phyloP scores from a whole-genome alignment of 2,329 filamentous ascomycete genomes.

The Cylindrodendrum hubeiense region DNA sequence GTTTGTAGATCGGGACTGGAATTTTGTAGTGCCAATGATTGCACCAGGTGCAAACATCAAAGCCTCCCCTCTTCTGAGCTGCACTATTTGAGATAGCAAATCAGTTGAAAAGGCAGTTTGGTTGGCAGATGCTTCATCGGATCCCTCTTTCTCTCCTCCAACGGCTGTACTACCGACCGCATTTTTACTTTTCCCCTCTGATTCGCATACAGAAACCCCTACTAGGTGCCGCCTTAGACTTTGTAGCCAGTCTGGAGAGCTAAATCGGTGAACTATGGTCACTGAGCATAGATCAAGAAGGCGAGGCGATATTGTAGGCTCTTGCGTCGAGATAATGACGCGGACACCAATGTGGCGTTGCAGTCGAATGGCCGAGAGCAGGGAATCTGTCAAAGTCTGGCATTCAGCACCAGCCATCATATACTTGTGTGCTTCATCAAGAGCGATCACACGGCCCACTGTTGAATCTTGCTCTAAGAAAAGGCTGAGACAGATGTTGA shows the following conservation, averaged over 20 bases:
- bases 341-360: constrained; percentile 78
- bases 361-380: constrained; percentile 74
- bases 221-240: constrained; percentile 61
- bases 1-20: neutral
- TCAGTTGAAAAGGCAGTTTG: constrained; percentile 30
- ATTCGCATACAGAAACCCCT: constrained; percentile 28
- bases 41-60: constrained; percentile 61
- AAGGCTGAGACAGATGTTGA: constrained; percentile 77
- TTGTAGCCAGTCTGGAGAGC: constrained; percentile 72
- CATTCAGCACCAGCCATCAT: constrained; percentile 69
- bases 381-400: constrained; percentile 68
- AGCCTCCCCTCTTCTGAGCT: constrained; percentile 58
- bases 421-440: constrained; percentile 86
- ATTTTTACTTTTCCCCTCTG: neutral
- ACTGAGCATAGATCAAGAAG: constrained; percentile 79
- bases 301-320: constrained; percentile 76
- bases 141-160: neutral
- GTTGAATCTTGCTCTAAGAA: constrained; percentile 67
- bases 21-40: constrained; percentile 42
- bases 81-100: constrained; percentile 58
- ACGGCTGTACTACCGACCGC: neutral
- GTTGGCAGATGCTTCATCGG: neutral
- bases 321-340: constrained; percentile 81
- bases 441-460: constrained; percentile 71
- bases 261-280: constrained; percentile 81